Percentiles rank a stretch among this genome's conserved stretches.
Conservation (phyloP, 805 yeast species). For the Yamadazyma olivae region DNA sequence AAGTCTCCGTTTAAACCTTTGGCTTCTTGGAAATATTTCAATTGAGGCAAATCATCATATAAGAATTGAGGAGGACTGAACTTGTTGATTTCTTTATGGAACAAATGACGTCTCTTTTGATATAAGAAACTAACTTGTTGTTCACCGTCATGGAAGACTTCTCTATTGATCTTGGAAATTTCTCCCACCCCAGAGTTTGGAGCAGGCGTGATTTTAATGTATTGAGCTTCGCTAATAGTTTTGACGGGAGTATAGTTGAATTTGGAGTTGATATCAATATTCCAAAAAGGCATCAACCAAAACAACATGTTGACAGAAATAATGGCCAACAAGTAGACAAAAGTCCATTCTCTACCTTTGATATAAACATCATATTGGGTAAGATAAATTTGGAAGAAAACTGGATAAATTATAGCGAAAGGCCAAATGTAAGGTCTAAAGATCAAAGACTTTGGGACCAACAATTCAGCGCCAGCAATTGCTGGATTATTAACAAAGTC, state of each 20-base stretch:
- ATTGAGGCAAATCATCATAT: conserved; percentile 56
- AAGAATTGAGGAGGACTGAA: conserved; percentile 84
- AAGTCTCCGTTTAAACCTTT: conserved; percentile 58
- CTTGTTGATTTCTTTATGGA: conserved; percentile 46
- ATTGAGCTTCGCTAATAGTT: conserved; percentile 60
- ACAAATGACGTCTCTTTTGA: conserved; percentile 89
- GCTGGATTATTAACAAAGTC: conserved; percentile 66
- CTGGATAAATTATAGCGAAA: conserved; percentile 73
- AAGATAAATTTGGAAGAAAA: conserved; percentile 61
- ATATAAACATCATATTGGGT: conserved; percentile 76
- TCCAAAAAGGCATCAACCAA: conserved; percentile 95
- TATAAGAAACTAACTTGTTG: conserved; percentile 71
- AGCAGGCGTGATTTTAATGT: conserved; percentile 74
- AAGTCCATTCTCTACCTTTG: conserved; percentile 94
- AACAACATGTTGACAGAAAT: conserved; percentile 71
- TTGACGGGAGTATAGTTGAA: conserved; percentile 65
- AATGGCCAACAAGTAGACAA: conserved; percentile 75
- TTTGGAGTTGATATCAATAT: conserved; percentile 59
- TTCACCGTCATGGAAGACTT: conserved; percentile 52
- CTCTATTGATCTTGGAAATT: conserved; percentile 62
- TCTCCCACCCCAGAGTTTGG: conserved; percentile 86
- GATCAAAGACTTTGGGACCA: conserved; percentile 60
- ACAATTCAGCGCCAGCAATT: conserved; percentile 67
- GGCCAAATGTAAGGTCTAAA: conserved; percentile 82
- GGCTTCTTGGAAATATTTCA: conserved; percentile 53